Evolutionary conservation across 2,329 filamentous ascomycete species (phyloP).

Genomic region (Penicillium sp.): DNA sequence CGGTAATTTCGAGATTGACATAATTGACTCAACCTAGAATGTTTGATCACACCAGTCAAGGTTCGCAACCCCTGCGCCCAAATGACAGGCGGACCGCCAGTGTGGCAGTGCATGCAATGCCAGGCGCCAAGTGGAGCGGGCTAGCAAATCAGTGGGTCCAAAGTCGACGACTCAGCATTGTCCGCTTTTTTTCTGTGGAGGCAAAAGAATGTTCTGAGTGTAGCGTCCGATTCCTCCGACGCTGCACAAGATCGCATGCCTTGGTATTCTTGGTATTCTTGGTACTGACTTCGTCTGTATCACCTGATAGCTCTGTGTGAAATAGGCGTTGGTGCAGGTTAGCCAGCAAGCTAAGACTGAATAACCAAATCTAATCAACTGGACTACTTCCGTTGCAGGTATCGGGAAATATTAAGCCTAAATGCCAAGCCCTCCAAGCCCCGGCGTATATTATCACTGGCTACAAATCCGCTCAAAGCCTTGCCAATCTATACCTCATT

Average conservation of each 20-base stretch:
- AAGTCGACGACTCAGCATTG: constrained; percentile 23
- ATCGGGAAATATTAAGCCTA: constrained; percentile 25
- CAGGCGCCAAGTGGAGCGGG: constrained; percentile 23
- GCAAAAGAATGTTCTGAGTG: constrained; percentile 27
- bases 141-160: constrained; percentile 28
- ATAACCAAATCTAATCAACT: background rate
- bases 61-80: constrained; percentile 12
- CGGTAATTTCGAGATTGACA: background rate
- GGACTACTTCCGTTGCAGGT: background rate
- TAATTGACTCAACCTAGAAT: background rate
- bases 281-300: background rate
- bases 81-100: constrained; percentile 28
- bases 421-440: constrained; percentile 22
- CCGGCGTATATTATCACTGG: constrained; percentile 17
- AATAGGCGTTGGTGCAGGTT: background rate
- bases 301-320: background rate
- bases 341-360: background rate
- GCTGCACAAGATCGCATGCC: constrained; percentile 1
- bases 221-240: constrained; percentile 17
- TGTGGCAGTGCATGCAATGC: constrained; percentile 34
- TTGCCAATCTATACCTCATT: constrained; percentile 10
- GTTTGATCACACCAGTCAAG: background rate
- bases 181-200: constrained; percentile 20
- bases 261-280: constrained; percentile 1
- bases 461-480: background rate